These are phyloP conservation scores for Yamadazyma sp. DNA, from an alignment of 1,139 yeast genomes.

Conservation along the genomic window DNA sequence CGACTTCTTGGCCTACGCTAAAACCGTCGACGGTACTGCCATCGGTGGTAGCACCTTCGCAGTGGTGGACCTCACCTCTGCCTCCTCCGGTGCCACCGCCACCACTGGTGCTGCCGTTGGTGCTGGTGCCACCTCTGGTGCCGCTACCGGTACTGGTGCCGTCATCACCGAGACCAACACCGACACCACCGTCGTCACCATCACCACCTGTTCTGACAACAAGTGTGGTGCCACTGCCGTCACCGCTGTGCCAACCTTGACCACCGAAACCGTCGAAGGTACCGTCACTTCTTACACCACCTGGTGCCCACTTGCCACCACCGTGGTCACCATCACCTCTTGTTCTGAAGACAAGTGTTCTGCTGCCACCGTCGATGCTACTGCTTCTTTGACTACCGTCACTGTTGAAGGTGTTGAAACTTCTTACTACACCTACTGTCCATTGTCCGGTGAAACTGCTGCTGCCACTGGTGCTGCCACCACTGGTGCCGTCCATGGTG, in stretches of 20 bases:
- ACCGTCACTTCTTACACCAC: slow-evolving; percentile 35
- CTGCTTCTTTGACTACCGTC: slow-evolving; percentile 24
- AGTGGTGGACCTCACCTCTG: slow-evolving; percentile 24
- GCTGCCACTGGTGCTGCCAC: slow-evolving; percentile 27
- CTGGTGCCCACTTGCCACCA: slow-evolving; percentile 28
- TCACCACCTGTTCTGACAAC: slow-evolving; percentile 46
- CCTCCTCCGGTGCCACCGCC: slow-evolving; percentile 16
- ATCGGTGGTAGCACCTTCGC: slow-evolving; percentile 19
- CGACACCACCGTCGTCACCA: slow-evolving; percentile 28
- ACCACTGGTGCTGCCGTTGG: slow-evolving; percentile 15
- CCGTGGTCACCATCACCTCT: slow-evolving; percentile 48
- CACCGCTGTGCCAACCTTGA: slow-evolving; percentile 23
- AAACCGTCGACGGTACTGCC: slow-evolving; percentile 29
- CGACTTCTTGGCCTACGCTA: slow-evolving; percentile 33
- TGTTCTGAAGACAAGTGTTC: slow-evolving; percentile 33
- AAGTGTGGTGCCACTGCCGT: slow-evolving; percentile 28
- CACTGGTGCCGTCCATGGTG: no score
- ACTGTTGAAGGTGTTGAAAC: slow-evolving; percentile 12
- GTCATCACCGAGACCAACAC: no score
- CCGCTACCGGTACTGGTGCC: slow-evolving; percentile 19
- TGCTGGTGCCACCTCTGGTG: slow-evolving; percentile 13
- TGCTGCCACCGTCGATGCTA: slow-evolving; percentile 35
- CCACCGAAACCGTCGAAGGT: slow-evolving; percentile 23
- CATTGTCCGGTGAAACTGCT: slow-evolving; percentile 18
- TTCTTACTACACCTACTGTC: slow-evolving; percentile 15